A percentile compares a stretch with the other conserved stretches of the same genome.
Conservation (phyloP, 768 basidiomycete genomes). For the Lentinula sp. region DNA sequence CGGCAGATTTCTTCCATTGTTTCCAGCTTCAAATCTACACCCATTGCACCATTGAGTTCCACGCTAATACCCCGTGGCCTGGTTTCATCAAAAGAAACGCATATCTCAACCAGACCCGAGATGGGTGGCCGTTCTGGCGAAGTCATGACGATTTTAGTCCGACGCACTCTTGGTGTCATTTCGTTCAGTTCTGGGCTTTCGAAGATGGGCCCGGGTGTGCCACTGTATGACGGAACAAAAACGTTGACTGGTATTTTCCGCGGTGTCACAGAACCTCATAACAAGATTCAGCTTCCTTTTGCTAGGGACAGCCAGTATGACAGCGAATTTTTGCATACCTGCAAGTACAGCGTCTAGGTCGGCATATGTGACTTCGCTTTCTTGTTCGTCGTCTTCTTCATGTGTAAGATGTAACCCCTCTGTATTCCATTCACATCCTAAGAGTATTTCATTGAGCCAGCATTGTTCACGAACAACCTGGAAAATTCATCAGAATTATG, state of each 20-base stretch:
- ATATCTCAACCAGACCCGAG: constrained; percentile 59
- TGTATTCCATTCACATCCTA: constrained; percentile 54
- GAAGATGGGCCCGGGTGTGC: constrained; percentile 34
- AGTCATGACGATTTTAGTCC: constrained; percentile 57
- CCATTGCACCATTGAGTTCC: constrained; percentile 55
- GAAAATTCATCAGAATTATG: neutral
- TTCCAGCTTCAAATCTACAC: constrained; percentile 44
- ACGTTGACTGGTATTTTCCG: constrained; percentile 71
- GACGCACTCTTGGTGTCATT: constrained; percentile 28
- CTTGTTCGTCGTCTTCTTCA: constrained; percentile 20
- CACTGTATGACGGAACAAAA: constrained; percentile 42
- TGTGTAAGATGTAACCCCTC: constrained; percentile 34
- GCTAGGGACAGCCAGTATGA: no score
- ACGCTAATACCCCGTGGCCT: constrained; percentile 50
- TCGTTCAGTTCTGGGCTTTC: constrained; percentile 32
- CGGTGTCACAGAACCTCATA: constrained; percentile 44
- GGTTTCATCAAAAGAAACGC: constrained; percentile 54
- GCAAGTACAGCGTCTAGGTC: constrained; percentile 61
- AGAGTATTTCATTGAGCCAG: constrained; percentile 74
- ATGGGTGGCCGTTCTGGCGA: constrained; percentile 62
- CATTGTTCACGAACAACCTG: constrained; percentile 79
- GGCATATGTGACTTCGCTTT: constrained; percentile 38
- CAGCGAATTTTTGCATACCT: constrained; percentile 31
- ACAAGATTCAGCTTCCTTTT: no score
- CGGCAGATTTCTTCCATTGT: constrained; percentile 66